phyloP scores from a whole-genome alignment of 495 filamentous ascomycete species.

The Penicillium ochrochloron region DNA sequence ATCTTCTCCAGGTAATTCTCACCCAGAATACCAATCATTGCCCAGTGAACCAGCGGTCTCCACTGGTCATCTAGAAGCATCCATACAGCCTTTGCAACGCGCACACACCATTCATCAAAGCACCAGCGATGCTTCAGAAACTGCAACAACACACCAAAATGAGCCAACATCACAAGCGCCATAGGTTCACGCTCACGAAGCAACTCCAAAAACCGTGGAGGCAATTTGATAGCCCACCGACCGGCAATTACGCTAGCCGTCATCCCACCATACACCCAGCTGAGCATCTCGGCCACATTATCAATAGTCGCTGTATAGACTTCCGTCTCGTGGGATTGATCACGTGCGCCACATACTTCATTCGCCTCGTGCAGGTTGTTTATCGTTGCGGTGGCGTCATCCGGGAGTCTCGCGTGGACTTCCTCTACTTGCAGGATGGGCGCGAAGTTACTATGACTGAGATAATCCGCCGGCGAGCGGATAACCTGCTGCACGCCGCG shows the following conservation, averaged over 20 bases:
- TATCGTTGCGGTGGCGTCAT: slow-evolving; percentile 28
- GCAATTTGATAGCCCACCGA: slow-evolving; percentile 56
- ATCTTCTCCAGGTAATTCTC: slow-evolving; percentile 30
- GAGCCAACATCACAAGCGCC: slow-evolving; percentile 54
- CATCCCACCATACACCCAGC: slow-evolving; percentile 34
- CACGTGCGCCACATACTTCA: slow-evolving; percentile 29
- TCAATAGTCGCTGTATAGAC: slow-evolving; percentile 41
- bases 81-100: slow-evolving; percentile 45
- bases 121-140: slow-evolving; percentile 50
- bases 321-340: slow-evolving; percentile 39
- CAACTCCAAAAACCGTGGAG: slow-evolving; percentile 53
- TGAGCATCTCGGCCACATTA: slow-evolving; percentile 39
- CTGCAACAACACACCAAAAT: slow-evolving; percentile 52
- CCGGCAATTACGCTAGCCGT: slow-evolving; percentile 34
- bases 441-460: slow-evolving; percentile 36
- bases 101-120: slow-evolving; percentile 49
- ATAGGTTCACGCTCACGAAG: slow-evolving; percentile 57
- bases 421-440: slow-evolving; percentile 39
- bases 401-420: slow-evolving; percentile 23
- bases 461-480: slow-evolving; percentile 30
- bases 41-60: slow-evolving; percentile 41
- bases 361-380: slow-evolving; percentile 38
- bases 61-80: slow-evolving; percentile 42
- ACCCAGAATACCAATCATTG: slow-evolving; percentile 43
- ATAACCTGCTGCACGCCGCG: slow-evolving; percentile 53